Conservation (phyloP, 1,284 basidiomycete species). For the Gymnopus androsaceus region DNA sequence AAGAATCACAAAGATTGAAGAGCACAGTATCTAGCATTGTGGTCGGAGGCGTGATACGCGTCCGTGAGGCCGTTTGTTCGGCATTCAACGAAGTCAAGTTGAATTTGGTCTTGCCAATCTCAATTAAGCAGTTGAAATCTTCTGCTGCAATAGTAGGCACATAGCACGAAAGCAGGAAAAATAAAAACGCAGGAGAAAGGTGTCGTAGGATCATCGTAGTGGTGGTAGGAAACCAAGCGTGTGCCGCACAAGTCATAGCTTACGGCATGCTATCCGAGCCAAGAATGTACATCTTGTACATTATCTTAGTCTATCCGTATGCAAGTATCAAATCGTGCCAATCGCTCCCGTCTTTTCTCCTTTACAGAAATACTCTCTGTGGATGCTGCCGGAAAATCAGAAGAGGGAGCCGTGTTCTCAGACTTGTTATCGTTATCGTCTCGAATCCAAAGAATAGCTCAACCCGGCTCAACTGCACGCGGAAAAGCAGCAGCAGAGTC, state of each 20-base stretch:
- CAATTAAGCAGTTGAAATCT: constrained; percentile 59
- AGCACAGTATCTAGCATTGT: constrained; percentile 47
- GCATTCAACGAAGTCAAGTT: constrained; percentile 60
- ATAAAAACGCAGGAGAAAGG: constrained; percentile 23
- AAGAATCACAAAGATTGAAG: constrained; percentile 64
- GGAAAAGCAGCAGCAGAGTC: too few species aligned
- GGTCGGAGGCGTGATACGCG: constrained; percentile 51
- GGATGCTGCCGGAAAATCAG: too few species aligned
- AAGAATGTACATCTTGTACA: too few species aligned
- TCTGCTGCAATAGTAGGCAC: constrained; percentile 32
- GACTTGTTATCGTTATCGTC: too few species aligned
- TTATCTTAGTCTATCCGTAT: too few species aligned
- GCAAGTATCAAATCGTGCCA: too few species aligned
- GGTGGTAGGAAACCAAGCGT: neutral
- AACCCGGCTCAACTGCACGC: too few species aligned
- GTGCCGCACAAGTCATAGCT: neutral
- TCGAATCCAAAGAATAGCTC: too few species aligned
- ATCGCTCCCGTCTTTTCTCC: too few species aligned
- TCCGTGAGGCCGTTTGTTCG: constrained; percentile 45
- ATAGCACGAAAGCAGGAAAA: constrained; percentile 37
- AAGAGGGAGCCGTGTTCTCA: too few species aligned
- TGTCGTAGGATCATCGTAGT: constrained; percentile 28
- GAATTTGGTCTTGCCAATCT: constrained; percentile 49
- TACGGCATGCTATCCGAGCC: neutral
- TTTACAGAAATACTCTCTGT: too few species aligned